Evolutionary conservation across 169 alveolate species (phyloP).

Genomic region (Eimeria sp.): DNA sequence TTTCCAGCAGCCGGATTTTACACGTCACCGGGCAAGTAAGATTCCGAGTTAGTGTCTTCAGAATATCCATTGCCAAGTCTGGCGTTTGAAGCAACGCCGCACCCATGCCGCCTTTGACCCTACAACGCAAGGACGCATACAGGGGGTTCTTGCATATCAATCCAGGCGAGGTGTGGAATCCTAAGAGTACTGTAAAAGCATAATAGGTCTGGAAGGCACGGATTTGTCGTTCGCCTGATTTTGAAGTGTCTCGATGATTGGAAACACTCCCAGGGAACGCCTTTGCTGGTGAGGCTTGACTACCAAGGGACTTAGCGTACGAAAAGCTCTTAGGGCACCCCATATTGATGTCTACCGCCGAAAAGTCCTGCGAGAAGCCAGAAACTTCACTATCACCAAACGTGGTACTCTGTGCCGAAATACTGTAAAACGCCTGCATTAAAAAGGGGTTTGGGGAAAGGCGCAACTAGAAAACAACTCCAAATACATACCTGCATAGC

Average conservation of each 20-base stretch:
- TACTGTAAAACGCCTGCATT: neutral
- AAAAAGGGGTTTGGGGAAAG: neutral
- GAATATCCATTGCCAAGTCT: conserved; percentile 77
- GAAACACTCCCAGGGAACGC: neutral
- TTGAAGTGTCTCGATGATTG: neutral
- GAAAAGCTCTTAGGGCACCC: conserved; percentile 86
- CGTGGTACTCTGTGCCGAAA: neutral
- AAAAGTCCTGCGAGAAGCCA: conserved; percentile 69
- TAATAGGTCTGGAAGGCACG: neutral
- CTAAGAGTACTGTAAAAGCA: neutral
- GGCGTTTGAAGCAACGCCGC: conserved; percentile 85
- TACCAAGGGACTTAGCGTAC: conserved; percentile 37
- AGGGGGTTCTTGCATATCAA: neutral
- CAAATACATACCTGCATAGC: conserved; percentile 69
- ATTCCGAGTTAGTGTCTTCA: conserved; percentile 79
- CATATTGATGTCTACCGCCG: conserved; percentile 83
- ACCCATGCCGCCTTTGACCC: conserved; percentile 85
- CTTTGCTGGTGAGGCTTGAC: neutral
- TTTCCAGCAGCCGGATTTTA: conserved; percentile 82
- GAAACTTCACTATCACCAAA: neutral
- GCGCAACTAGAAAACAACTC: neutral
- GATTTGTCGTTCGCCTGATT: neutral
- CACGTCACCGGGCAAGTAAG: conserved; percentile 81
- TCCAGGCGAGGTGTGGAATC: neutral
- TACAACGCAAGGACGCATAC: conserved; percentile 3